phyloP scores from a whole-genome alignment of 768 basidiomycete genomes.

The Kondoa subrosea region DNA sequence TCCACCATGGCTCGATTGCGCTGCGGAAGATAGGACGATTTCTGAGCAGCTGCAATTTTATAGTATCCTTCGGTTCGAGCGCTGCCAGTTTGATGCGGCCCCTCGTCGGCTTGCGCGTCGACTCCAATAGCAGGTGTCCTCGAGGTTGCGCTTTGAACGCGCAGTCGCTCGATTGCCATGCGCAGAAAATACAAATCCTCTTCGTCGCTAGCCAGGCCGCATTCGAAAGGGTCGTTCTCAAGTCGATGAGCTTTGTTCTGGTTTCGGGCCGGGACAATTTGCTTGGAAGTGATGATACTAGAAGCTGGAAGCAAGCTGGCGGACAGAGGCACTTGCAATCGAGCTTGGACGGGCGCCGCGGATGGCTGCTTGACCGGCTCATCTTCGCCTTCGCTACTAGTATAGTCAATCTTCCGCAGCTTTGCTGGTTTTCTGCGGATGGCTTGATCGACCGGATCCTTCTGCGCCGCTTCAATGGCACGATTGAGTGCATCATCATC shows the following conservation, averaged over 20 bases:
- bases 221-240: conserved; percentile 31
- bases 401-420: background rate
- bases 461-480: conserved; percentile 12
- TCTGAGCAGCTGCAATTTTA: conserved; percentile 80
- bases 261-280: too few species aligned
- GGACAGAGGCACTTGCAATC: too few species aligned
- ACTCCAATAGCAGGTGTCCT: conserved; percentile 20
- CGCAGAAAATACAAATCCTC: conserved; percentile 36
- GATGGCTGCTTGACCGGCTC: background rate
- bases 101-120: conserved; percentile 20
- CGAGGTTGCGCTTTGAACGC: conserved; percentile 18
- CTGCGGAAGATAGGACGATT: conserved; percentile 79
- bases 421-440: background rate
- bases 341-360: background rate
- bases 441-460: background rate
- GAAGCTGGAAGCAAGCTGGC: too few species aligned
- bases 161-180: conserved; percentile 29
- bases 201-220: conserved; percentile 32
- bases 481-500: conserved; percentile 3
- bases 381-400: conserved; percentile 4
- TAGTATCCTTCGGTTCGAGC: conserved; percentile 90
- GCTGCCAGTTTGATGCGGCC: conserved; percentile 62
- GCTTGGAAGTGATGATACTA: too few species aligned
- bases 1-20: conserved; percentile 36
- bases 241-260: conserved; percentile 3